A percentile compares a stretch with the other conserved stretches of the same genome.
These are phyloP conservation scores for Pichia ethanolica DNA, from an alignment of 805 yeast species.

Conservation along the genomic window DNA sequence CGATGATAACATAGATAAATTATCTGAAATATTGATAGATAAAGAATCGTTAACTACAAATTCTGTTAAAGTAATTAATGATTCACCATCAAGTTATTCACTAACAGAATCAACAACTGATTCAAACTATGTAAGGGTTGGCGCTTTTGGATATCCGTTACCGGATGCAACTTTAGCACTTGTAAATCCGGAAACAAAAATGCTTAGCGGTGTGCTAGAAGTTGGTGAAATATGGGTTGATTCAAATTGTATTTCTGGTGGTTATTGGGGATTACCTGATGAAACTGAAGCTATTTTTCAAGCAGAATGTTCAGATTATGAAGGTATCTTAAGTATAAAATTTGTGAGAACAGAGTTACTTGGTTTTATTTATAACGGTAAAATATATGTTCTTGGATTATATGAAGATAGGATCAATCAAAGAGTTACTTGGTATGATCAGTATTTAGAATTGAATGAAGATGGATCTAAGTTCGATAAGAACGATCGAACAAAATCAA, in stretches of 20 bases:
- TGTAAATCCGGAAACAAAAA: constrained; percentile 86
- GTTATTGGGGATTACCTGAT: constrained; percentile 65
- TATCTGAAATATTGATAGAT: constrained; percentile 65
- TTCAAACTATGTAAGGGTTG: constrained; percentile 53
- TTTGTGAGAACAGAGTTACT: constrained; percentile 85
- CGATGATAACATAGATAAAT: constrained; percentile 27
- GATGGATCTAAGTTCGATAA: background rate
- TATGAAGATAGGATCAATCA: constrained; percentile 90
- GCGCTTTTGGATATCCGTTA: constrained; percentile 89
- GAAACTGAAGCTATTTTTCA: constrained; percentile 74
- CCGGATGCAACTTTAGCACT: constrained; percentile 92
- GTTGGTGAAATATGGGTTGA: constrained; percentile 99
- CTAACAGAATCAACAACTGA: constrained; percentile 16
- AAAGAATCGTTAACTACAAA: constrained; percentile 67
- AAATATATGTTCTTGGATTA: constrained; percentile 78
- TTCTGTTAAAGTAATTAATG: constrained; percentile 58
- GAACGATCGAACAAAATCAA: background rate
- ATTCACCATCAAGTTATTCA: constrained; percentile 46
- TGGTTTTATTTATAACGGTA: constrained; percentile 84
- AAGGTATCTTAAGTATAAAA: constrained; percentile 63
- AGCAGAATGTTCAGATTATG: constrained; percentile 69
- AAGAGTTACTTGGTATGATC: constrained; percentile 59
- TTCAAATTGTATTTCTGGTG: constrained; percentile 84
- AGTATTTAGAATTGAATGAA: constrained; percentile 24
- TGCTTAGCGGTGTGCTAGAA: constrained; percentile 64